phyloP scores from a whole-genome alignment of 2,329 filamentous ascomycete genomes.

The Orbilia quercus region DNA sequence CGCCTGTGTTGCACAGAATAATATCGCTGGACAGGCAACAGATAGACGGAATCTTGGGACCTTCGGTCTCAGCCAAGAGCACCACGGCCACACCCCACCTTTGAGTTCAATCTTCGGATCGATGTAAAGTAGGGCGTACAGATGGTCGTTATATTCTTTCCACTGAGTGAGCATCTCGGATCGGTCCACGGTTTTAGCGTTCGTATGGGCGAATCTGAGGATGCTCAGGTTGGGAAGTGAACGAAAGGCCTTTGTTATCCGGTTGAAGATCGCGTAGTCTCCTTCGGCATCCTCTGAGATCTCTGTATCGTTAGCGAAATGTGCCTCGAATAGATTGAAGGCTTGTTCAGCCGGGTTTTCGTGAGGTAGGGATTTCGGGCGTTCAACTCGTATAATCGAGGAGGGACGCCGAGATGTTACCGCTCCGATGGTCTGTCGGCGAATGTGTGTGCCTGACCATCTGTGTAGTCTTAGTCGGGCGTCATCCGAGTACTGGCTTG shows the following conservation, averaged over 20 bases:
- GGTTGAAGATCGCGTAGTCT: constrained; percentile 22
- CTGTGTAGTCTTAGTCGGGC: constrained; percentile 18
- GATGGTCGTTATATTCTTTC: constrained; percentile 46
- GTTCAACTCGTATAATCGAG: neutral
- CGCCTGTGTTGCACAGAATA: constrained; percentile 47
- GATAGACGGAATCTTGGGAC: constrained; percentile 28
- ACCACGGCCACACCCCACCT: constrained; percentile 38
- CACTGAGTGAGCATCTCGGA: constrained; percentile 29
- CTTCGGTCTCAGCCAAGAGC: constrained; percentile 36
- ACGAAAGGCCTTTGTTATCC: constrained; percentile 29
- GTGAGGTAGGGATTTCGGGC: constrained; percentile 2
- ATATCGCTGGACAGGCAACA: constrained; percentile 33
- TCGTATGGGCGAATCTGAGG: constrained; percentile 45
- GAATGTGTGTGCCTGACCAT: constrained; percentile 35
- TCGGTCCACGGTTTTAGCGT: constrained; percentile 29
- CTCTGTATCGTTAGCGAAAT: constrained; percentile 12
- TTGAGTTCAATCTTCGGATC: constrained; percentile 42
- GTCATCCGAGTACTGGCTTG: constrained; percentile 24
- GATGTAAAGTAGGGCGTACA: constrained; percentile 40
- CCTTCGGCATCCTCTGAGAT: constrained; percentile 5
- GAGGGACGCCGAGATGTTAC: constrained; percentile 8
- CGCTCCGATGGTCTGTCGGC: constrained; percentile 21
- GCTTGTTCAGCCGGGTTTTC: constrained; percentile 17
- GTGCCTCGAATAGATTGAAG: constrained; percentile 32
- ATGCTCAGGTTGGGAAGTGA: constrained; percentile 17